These are phyloP conservation scores for Cyclostephanos tholiformis DNA, from an alignment of 108 stramenopile species.

Conservation along the genomic window DNA sequence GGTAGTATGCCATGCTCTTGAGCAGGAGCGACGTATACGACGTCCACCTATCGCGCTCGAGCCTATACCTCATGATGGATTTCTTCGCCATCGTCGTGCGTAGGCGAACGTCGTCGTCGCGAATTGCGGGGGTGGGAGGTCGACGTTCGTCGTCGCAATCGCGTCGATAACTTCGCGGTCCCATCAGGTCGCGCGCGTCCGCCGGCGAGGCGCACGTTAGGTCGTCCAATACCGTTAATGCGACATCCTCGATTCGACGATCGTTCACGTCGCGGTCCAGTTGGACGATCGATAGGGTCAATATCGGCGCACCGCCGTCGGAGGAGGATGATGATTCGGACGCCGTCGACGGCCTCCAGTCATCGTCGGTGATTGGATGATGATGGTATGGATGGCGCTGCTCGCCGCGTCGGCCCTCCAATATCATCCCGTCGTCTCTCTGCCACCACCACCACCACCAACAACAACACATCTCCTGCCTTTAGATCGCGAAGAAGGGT, in stretches of 20 bases:
- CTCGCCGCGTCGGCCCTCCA: no score
- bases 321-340: no score
- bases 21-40: conserved; percentile 65
- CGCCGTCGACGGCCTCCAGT: no score
- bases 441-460: no score
- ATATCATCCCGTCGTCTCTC: no score
- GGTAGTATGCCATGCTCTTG: conserved; percentile 68
- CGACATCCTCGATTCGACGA: background rate
- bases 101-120: background rate
- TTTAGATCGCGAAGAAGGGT: no score
- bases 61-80: conserved; percentile 48
- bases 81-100: background rate
- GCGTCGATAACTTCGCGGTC: no score
- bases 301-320: no score
- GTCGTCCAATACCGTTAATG: background rate
- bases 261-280: background rate
- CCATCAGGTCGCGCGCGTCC: background rate
- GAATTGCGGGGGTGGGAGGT: background rate
- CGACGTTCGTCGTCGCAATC: background rate
- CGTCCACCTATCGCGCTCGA: conserved; percentile 58
- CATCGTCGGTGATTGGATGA: no score
- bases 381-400: no score
- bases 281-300: conserved; percentile 10
- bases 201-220: background rate
- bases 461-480: no score